phyloP scores from a whole-genome alignment of 2,329 filamentous ascomycete species.

The Ceratocystis smalleyi region DNA sequence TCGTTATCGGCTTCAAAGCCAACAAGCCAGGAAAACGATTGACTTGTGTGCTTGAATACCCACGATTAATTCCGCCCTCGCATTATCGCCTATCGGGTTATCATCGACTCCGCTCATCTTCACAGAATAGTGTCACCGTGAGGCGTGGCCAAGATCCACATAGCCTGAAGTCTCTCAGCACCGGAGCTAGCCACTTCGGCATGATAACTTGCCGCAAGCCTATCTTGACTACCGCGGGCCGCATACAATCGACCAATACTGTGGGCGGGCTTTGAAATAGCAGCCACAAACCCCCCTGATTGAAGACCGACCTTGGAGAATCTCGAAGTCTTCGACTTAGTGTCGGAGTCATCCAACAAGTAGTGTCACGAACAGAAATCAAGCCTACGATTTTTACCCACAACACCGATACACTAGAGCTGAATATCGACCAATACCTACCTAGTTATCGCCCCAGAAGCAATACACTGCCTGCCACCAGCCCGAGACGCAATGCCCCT shows the following conservation, averaged over 20 bases:
- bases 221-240: neutral
- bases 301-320: neutral
- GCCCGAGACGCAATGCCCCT: constrained; percentile 35
- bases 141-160: neutral
- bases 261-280: neutral
- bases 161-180: neutral
- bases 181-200: neutral
- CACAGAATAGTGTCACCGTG: neutral
- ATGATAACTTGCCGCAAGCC: neutral
- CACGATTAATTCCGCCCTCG: neutral
- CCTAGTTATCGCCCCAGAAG: neutral
- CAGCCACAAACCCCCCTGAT: neutral
- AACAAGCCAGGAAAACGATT: neutral
- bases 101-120: neutral
- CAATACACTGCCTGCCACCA: neutral
- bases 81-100: neutral
- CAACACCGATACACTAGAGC: too few relatives aligned
- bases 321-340: neutral
- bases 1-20: neutral
- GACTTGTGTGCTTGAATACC: neutral
- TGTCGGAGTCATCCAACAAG: neutral
- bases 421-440: too few relatives aligned
- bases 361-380: neutral
- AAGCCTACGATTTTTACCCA: too few relatives aligned
- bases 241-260: neutral